A percentile compares a stretch with the other conserved stretches of the same genome.
These are phyloP conservation scores for Colletotrichum sojae DNA, from an alignment of 2,329 filamentous ascomycete species.

Conservation along the genomic window DNA sequence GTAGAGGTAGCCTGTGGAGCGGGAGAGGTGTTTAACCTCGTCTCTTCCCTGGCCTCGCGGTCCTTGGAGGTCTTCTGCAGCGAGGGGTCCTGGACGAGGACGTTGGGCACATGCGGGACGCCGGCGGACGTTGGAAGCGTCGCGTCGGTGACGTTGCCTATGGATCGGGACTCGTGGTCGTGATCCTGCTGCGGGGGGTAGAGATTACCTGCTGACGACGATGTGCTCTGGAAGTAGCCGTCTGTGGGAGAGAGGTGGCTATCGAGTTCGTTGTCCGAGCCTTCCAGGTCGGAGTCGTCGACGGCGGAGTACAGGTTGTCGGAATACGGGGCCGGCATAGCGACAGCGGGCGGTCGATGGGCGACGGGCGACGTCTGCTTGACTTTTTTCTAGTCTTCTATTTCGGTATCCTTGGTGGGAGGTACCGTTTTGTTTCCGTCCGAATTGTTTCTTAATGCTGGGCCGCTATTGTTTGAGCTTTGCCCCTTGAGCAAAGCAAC, in stretches of 20 bases:
- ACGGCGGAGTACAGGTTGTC: constrained; percentile 46
- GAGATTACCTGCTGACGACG: constrained; percentile 47
- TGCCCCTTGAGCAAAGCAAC: constrained; percentile 7
- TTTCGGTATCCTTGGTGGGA: constrained; percentile 15
- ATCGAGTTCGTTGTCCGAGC: constrained; percentile 45
- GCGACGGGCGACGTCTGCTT: too few relatives aligned
- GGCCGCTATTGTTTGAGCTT: constrained; percentile 34
- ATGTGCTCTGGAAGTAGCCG: constrained; percentile 63
- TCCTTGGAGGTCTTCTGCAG: constrained; percentile 57
- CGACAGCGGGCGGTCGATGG: constrained; percentile 33
- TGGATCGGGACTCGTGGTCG: constrained; percentile 1
- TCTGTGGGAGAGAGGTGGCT: constrained; percentile 62
- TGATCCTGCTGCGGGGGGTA: constrained; percentile 43
- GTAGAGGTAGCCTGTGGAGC: constrained; percentile 27
- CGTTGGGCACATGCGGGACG: constrained; percentile 62
- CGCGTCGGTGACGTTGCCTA: constrained; percentile 43
- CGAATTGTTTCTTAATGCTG: constrained; percentile 30
- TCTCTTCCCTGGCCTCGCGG: constrained; percentile 60
- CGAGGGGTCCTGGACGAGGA: constrained; percentile 65
- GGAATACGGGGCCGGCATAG: constrained; percentile 63
- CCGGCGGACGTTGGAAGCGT: constrained; percentile 47
- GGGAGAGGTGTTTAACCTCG: constrained; percentile 47
- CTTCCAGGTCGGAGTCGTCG: constrained; percentile 35
- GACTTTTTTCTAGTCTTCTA: constrained; percentile 38
- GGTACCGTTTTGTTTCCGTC: constrained; percentile 7